Evolutionary conservation across 164 flowering plant genomes (phyloP), one percentile per base, ranked within the genome.

Genomic region (Tinospora cordifolia): DNA sequence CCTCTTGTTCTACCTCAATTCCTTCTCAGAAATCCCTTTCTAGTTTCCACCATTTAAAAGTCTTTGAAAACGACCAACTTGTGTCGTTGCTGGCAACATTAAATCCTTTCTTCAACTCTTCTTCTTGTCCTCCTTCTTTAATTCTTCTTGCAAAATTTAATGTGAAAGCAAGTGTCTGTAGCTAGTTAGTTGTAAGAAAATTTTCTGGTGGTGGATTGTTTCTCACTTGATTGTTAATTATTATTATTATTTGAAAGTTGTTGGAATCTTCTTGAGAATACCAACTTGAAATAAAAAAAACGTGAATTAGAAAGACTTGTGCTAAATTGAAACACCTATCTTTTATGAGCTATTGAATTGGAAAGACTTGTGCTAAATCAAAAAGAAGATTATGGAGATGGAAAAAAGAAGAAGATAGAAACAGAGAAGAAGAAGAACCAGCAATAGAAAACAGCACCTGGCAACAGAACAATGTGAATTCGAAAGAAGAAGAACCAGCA

Each of bases 1-100:
- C 14, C 41, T 71, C 10, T 47, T 6, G 22, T 19, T 26, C 40
- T 34, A 24, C 38, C 10, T 15, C 39, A 21, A 49, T 59, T 41
- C 41, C 17, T 67, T 54, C 62, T 73, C 44, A 63, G 46, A 69
- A 51, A 72, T 54, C 54, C 49, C 38, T 57, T 65, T 69, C 73
- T 4, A 30, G 36, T 69, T n/a, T 24, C 30, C 68, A 15, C 46
- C 26, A 27, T 68, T 70, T 25, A 71, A 76, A 80, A 78, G 83
- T 80, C 86, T 47, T 72, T 74, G 88, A 83, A 54, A 80, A 74
- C 17, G 81, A 85, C 86, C 72, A 65, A 13, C 60, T 65, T 66
- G 64, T 66, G 63, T 67, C 69, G 51, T 79, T 72, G 79, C 74
- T 71, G 73, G 62, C 27, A 36, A 54, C 66, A 24, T 66, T 51